Evolutionary conservation across 2,329 filamentous ascomycete species (phyloP).

Genomic region (Drechslera avenae): DNA sequence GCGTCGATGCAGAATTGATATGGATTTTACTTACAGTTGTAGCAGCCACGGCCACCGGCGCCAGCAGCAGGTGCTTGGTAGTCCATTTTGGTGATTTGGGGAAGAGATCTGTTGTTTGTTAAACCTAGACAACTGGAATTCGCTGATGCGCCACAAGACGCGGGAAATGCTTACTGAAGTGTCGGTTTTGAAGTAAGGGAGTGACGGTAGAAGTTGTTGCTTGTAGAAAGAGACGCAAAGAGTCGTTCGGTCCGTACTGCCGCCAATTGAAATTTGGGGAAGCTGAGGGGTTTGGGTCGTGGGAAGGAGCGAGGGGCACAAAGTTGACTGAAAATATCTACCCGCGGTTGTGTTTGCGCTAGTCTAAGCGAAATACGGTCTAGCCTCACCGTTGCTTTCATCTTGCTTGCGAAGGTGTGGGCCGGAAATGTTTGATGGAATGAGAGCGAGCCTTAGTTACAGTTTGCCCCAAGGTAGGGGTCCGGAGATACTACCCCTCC

Average conservation of each 20-base stretch:
- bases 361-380: slow-evolving; percentile 17
- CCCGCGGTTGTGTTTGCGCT: slow-evolving; percentile 20
- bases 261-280: slow-evolving; percentile 23
- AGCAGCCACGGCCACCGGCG: slow-evolving; percentile 49
- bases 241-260: slow-evolving; percentile 13
- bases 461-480: slow-evolving; percentile 2
- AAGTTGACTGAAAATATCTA: slow-evolving; percentile 18
- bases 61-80: slow-evolving; percentile 44
- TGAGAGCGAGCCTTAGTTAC: slow-evolving; percentile 1
- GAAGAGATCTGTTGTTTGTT: slow-evolving; percentile 30
- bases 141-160: slow-evolving; percentile 9
- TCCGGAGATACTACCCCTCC: background rate
- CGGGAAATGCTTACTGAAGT: slow-evolving; percentile 26
- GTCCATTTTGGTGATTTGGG: slow-evolving; percentile 39
- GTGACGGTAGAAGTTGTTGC: slow-evolving; percentile 27
- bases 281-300: slow-evolving; percentile 14
- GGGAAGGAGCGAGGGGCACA: slow-evolving; percentile 20
- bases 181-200: slow-evolving; percentile 20
- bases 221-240: slow-evolving; percentile 13
- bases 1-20: background rate
- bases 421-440: slow-evolving; percentile 10
- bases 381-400: slow-evolving; percentile 12
- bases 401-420: slow-evolving; percentile 6
- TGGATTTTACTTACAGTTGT: slow-evolving; percentile 47
- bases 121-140: slow-evolving; percentile 25